Percentiles rank a stretch among this genome's conserved stretches.
These are phyloP conservation scores for Theileria annulata DNA, from an alignment of 169 alveolate genomes.

Conservation along the genomic window DNA sequence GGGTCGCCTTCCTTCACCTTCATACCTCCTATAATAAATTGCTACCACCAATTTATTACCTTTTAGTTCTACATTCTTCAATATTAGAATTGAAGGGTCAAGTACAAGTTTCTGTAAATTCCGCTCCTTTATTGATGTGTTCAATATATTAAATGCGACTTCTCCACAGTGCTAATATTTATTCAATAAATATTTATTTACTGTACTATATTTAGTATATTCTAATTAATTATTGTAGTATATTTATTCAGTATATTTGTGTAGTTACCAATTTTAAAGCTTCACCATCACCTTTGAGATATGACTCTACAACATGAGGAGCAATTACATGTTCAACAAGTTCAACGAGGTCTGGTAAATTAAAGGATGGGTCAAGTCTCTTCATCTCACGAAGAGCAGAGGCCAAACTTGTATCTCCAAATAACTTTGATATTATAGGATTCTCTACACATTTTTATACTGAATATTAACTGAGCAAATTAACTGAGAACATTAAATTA, in stretches of 20 bases:
- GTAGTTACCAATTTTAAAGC: slow-evolving; percentile 46
- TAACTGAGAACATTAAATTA: neutral
- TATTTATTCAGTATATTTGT: neutral
- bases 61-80: slow-evolving; percentile 82
- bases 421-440: slow-evolving; percentile 79
- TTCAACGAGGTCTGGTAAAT: slow-evolving; percentile 80
- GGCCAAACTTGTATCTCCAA: slow-evolving; percentile 85
- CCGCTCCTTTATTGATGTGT: slow-evolving; percentile 81
- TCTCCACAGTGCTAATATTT: slow-evolving; percentile 83
- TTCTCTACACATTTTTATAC: slow-evolving; percentile 68
- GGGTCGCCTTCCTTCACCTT: slow-evolving; percentile 80
- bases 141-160: slow-evolving; percentile 77
- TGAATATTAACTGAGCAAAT: neutral
- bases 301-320: slow-evolving; percentile 83
- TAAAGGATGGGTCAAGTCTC: slow-evolving; percentile 81
- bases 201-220: neutral
- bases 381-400: slow-evolving; percentile 87
- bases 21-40: slow-evolving; percentile 62
- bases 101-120: slow-evolving; percentile 72
- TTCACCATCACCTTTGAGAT: slow-evolving; percentile 82
- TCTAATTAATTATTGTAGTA: neutral
- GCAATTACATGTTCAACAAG: slow-evolving; percentile 84
- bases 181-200: no score
- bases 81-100: slow-evolving; percentile 80
- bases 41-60: no score